A percentile compares a stretch with the other conserved stretches of the same genome.
phyloP scores from a whole-genome alignment of 768 basidiomycete genomes.

The Amanita rubescens region DNA sequence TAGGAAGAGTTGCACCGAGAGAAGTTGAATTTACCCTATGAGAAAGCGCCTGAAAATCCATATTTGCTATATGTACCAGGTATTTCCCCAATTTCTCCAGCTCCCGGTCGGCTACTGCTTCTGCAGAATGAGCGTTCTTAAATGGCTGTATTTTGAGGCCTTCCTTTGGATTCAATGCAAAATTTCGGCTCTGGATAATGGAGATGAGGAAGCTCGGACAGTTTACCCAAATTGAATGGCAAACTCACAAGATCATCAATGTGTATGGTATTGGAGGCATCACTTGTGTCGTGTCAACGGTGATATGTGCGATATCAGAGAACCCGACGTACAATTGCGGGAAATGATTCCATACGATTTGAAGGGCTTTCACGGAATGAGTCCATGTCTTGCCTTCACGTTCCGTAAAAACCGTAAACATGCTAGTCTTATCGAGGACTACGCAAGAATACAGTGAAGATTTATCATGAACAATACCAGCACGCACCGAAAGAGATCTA shows the following conservation, averaged over 20 bases:
- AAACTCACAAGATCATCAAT: conserved; percentile 70
- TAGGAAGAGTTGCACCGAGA: background rate
- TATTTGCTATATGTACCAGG: conserved; percentile 52
- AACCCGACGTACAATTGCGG: conserved; percentile 58
- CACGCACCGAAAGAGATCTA: conserved; percentile 59
- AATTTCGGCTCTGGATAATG: conserved; percentile 59
- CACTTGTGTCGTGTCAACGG: conserved; percentile 26
- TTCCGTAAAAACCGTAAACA: conserved; percentile 83
- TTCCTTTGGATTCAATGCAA: conserved; percentile 79
- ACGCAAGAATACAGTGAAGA: conserved; percentile 4
- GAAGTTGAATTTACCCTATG: conserved; percentile 48
- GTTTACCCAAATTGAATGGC: background rate
- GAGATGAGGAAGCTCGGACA: conserved; percentile 2
- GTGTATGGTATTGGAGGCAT: conserved; percentile 73
- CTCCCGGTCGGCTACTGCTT: conserved; percentile 60
- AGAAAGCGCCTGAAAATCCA: conserved; percentile 57
- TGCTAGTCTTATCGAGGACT: conserved; percentile 82
- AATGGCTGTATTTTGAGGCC: conserved; percentile 82
- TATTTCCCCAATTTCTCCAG: conserved; percentile 59
- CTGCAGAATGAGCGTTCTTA: conserved; percentile 65
- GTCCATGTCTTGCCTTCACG: conserved; percentile 66
- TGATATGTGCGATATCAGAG: background rate
- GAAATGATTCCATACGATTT: conserved; percentile 85
- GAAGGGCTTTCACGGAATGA: conserved; percentile 75
- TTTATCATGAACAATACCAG: background rate